Conservation (phyloP, 1,284 basidiomycete species). For the Leccinum solheimii region DNA sequence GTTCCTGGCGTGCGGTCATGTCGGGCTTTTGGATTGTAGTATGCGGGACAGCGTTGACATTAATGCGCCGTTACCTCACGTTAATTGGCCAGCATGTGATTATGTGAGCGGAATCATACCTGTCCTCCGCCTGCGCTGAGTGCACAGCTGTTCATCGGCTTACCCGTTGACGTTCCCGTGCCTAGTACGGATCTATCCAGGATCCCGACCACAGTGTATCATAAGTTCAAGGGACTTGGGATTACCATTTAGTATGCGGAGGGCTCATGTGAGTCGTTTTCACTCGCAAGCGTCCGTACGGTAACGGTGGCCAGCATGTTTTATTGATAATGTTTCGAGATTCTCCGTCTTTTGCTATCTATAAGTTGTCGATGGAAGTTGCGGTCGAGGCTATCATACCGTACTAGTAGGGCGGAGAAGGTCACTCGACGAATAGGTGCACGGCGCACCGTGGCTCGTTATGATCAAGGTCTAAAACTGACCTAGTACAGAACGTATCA, state of each 20-base stretch:
- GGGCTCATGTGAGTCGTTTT: background rate
- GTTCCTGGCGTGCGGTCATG: constrained; percentile 4
- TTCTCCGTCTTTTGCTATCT: constrained; percentile 2
- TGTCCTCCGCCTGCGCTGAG: background rate
- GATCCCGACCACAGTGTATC: background rate
- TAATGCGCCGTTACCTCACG: background rate
- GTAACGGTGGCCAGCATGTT: constrained; percentile 11
- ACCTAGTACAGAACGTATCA: constrained; percentile 15
- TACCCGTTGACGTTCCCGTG: background rate
- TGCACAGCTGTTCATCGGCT: background rate
- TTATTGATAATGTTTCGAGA: background rate
- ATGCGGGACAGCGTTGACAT: constrained; percentile 5
- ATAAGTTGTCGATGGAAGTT: background rate
- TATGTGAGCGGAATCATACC: background rate
- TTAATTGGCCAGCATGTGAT: background rate
- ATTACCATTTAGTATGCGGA: background rate
- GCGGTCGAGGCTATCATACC: constrained; percentile 4
- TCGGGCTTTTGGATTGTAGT: background rate
- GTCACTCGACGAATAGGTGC: constrained; percentile 4
- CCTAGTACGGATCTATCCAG: constrained; percentile 21
- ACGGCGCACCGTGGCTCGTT: background rate
- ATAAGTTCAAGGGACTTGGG: background rate
- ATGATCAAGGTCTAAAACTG: constrained; percentile 20
- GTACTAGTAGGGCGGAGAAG: constrained; percentile 5
- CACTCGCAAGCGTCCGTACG: constrained; percentile 8